These are phyloP conservation scores for Obelidium mucronatum DNA, from an alignment of 192 early-diverging fungal genomes.

Conservation along the genomic window DNA sequence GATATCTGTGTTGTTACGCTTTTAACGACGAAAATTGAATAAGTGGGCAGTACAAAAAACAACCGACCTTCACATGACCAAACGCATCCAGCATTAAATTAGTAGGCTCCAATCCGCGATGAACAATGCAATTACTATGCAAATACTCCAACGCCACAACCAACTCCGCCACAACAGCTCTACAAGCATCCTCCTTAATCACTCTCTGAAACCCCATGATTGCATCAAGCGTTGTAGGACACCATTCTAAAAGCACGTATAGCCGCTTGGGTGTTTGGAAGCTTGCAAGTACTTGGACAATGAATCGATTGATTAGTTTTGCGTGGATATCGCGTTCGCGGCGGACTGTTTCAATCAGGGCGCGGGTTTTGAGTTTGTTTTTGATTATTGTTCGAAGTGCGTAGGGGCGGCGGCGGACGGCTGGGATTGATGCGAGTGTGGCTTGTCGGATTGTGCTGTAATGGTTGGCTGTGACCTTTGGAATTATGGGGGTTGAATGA, in stretches of 20 bases:
- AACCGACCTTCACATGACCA: constrained; percentile 73
- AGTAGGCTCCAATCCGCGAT: constrained; percentile 51
- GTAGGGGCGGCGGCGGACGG: constrained; percentile 22
- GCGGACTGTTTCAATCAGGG: constrained; percentile 12
- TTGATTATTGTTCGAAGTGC: constrained; percentile 13
- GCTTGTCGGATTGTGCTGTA: constrained; percentile 19
- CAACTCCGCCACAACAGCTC: constrained; percentile 56
- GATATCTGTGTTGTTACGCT: constrained; percentile 6
- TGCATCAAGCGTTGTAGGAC: constrained; percentile 11
- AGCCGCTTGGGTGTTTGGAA: constrained; percentile 28
- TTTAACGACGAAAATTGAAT: neutral
- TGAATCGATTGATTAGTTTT: neutral
- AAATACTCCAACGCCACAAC: constrained; percentile 48
- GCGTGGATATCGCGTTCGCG: constrained; percentile 26
- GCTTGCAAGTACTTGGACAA: constrained; percentile 5
- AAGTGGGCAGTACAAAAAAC: neutral
- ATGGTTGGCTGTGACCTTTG: neutral
- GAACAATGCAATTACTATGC: constrained; percentile 49
- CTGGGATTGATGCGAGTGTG: constrained; percentile 21
- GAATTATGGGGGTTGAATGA: no score
- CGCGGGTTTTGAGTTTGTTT: neutral
- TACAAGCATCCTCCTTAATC: constrained; percentile 44
- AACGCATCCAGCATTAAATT: constrained; percentile 75
- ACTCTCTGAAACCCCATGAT: constrained; percentile 25
- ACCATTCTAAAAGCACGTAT: constrained; percentile 32